phyloP scores from a whole-genome alignment of 352 stramenopile species.

The Phytophthora foliorum region DNA sequence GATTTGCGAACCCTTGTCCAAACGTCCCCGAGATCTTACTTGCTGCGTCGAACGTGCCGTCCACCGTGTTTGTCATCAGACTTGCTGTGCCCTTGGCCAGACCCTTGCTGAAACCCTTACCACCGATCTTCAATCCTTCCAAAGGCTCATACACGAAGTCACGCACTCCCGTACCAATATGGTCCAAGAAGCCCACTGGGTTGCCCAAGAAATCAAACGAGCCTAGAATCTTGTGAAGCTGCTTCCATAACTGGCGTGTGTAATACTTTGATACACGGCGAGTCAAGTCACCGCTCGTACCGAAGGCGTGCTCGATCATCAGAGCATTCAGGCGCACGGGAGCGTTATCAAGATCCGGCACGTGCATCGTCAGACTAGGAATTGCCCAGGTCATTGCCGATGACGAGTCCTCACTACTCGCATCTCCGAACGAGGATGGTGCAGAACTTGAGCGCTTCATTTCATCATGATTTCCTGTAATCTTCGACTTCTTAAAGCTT shows the following conservation, averaged over 20 bases:
- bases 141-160: slow-evolving; percentile 98
- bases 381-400: slow-evolving; percentile 79
- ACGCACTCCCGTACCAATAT: slow-evolving; percentile 95
- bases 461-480: slow-evolving; percentile 35
- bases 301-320: slow-evolving; percentile 92
- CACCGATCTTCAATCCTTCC: slow-evolving; percentile 91
- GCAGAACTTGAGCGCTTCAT: slow-evolving; percentile 40
- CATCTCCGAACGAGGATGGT: slow-evolving; percentile 33
- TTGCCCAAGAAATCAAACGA: slow-evolving; percentile 93
- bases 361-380: slow-evolving; percentile 89
- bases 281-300: slow-evolving; percentile 86
- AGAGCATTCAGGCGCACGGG: slow-evolving; percentile 87
- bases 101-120: slow-evolving; percentile 88
- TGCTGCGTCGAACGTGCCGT: slow-evolving; percentile 88
- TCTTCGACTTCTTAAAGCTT: slow-evolving; percentile 56
- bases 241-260: slow-evolving; percentile 89
- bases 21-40: slow-evolving; percentile 92
- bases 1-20: slow-evolving; percentile 86
- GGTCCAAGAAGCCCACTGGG: slow-evolving; percentile 91
- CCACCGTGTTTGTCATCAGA: slow-evolving; percentile 88
- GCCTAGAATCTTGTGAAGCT: slow-evolving; percentile 90
- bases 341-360: slow-evolving; percentile 91
- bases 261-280: slow-evolving; percentile 92
- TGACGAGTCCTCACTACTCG: slow-evolving; percentile 52
- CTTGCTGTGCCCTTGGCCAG: slow-evolving; percentile 89